Evolutionary conservation across 1,284 basidiomycete genomes (phyloP).

Genomic region (Apiotrichum domesticum): DNA sequence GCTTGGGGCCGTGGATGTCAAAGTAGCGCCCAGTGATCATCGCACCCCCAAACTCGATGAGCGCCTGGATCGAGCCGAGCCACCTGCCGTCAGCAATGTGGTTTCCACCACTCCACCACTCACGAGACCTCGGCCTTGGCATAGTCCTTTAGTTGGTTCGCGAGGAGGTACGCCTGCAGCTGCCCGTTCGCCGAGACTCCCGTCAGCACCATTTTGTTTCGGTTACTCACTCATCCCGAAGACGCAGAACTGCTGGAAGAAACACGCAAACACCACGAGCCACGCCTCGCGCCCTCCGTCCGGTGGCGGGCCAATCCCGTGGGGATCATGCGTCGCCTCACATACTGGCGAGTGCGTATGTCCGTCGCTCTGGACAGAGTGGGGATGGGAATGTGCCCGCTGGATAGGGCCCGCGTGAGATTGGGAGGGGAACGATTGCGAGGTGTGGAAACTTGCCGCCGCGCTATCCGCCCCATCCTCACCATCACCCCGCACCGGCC

Average conservation of each 20-base stretch:
- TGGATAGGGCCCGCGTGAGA: too few species aligned
- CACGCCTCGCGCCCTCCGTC: slow-evolving; percentile 44
- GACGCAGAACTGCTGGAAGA: slow-evolving; percentile 37
- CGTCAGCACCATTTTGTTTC: neutral
- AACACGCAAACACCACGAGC: slow-evolving; percentile 33
- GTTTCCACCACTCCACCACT: slow-evolving; percentile 9
- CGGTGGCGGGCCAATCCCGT: slow-evolving; percentile 36
- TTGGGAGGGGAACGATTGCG: too few species aligned
- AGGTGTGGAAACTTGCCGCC: too few species aligned
- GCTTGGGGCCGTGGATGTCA: slow-evolving; percentile 37
- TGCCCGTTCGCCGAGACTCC: slow-evolving; percentile 38
- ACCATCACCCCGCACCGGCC: neutral
- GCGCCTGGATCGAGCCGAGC: slow-evolving; percentile 35
- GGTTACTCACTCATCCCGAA: slow-evolving; percentile 39
- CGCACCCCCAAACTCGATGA: slow-evolving; percentile 32
- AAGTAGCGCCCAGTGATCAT: slow-evolving; percentile 39
- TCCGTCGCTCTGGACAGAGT: too few species aligned
- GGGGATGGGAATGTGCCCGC: too few species aligned
- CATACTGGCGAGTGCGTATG: neutral
- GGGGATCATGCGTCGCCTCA: neutral
- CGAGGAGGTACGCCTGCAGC: slow-evolving; percentile 36
- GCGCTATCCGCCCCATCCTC: too few species aligned
- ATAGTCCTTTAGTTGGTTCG: slow-evolving; percentile 32
- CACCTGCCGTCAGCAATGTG: slow-evolving; percentile 21
- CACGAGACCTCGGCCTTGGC: slow-evolving; percentile 36